Evolutionary conservation across 1,284 basidiomycete species (phyloP), one percentile per base, ranked within the genome.

Genomic region (Cutaneotrichosporon arboriforme): DNA sequence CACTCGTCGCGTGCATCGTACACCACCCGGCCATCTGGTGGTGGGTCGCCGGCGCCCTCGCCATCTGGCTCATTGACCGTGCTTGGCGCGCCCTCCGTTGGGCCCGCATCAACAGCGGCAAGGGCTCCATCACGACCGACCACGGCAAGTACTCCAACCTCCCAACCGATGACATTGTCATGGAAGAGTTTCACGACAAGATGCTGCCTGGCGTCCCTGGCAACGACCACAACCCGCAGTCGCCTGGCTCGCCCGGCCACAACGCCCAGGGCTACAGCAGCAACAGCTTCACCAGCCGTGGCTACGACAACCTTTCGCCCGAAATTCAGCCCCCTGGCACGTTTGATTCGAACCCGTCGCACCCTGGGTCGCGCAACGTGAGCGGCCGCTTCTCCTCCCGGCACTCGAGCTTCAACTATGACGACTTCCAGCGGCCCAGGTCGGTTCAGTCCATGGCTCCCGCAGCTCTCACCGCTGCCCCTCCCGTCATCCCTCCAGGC

Each of bases 41-140:
- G 51, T 82, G 81, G 73, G 81, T 81, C 72, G 84, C 81, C 71
- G 77, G 77, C 10, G 82, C 87, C 0, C 77, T 86, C 14, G 76
- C 71, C 1, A 63, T 87, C 20, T 90, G 88, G 88, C 68, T 73
- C 1, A 79, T 77, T 9, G 87, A 89, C 68, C 79, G 87, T 8
- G 52, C 79, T 4, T 83, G 79, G 71, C 80, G 88, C 1, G 77
- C 77, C 21, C 70, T 78, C 9, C 81, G 83, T 71, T 85, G 83
- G 75, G 68, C 84, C 9, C 81, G 81, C 63, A 77, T 81, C 59
- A 91, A 91, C 58, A 81, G 82, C 1, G 78, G 80, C 40, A 63
- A 62, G 14, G 39, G 20, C 12, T 3, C 21, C 21, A 7, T 9
- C 20, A 33, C 48, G 48, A 31, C 26, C 5, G 26, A 10, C 5